These are phyloP conservation scores for Irpex sp. DNA, from an alignment of 1,284 basidiomycete species.

Conservation along the genomic window DNA sequence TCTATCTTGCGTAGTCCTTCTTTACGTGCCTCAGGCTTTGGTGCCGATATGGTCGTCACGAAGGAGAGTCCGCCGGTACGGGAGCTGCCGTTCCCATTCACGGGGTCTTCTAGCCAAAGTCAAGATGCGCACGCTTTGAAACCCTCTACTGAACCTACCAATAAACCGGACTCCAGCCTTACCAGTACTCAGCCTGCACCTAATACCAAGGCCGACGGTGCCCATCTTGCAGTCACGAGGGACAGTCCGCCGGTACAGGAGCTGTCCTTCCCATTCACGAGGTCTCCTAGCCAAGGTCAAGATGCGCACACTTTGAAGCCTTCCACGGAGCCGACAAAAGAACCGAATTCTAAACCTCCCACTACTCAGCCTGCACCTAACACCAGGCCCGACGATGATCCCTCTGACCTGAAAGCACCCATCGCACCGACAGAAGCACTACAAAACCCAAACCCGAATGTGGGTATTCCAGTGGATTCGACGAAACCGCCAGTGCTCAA, in stretches of 20 bases:
- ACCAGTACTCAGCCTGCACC: too few relatives aligned
- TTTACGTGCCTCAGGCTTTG: too few relatives aligned
- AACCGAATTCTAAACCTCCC: too few relatives aligned
- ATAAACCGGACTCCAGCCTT: too few relatives aligned
- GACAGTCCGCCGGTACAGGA: neutral
- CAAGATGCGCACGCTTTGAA: neutral
- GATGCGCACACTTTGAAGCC: neutral
- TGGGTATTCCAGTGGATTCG: neutral
- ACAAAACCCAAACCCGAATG: too few relatives aligned
- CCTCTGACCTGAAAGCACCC: too few relatives aligned
- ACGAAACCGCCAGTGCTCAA: slow-evolving; percentile 31
- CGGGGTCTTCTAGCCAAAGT: neutral
- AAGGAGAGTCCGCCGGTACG: neutral
- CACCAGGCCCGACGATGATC: too few relatives aligned
- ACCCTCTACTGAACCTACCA: too few relatives aligned
- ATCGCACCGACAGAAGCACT: too few relatives aligned
- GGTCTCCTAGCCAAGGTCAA: neutral
- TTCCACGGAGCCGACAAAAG: too few relatives aligned
- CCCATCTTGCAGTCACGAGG: neutral
- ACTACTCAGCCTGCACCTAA: too few relatives aligned
- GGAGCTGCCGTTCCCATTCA: neutral
- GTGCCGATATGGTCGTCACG: neutral
- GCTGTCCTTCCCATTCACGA: neutral
- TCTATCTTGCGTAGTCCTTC: too few relatives aligned
- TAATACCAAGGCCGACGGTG: neutral